Evolutionary conservation across 192 early-diverging fungal genomes (phyloP), one percentile per base, ranked within the genome.

Genomic region (Gorgonomyces haynaldii): DNA sequence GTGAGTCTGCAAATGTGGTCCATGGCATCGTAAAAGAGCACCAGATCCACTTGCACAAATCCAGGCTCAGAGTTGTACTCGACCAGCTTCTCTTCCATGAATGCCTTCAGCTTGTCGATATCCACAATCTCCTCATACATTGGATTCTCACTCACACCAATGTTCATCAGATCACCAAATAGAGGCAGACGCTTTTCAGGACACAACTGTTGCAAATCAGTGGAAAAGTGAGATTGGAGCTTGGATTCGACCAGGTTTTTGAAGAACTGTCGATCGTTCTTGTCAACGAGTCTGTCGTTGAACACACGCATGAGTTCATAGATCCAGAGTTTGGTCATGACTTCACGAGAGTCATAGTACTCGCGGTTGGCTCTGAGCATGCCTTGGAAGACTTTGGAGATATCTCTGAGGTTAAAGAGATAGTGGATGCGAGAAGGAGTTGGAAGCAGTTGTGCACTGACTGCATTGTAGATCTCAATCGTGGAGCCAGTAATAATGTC

Each of bases 341-440:
- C 52, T 22, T 76, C 72, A 3, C 60, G 40, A 12, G 74, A 69
- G 40, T 77, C 74, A 41, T 61, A 69, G 36, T 71, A 76, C 22
- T 77, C 72, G 13, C 49, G 44, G 48, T 69, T 67, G n/a, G 72
- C 64, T 15, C 71, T 53, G 30, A 76, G 47, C 4, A 78, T 37
- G 13, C 75, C 75, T 55, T 78, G 75, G 43, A 78, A 74, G 9
- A 78, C 75, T 41, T 76, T 72, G 20, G 71, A 75, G 24, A 78
- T 71, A 36, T 78, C 75, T 3, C 75, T 51, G 29, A 78, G 49
- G 49, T 78, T 78, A 62, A 78, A 78, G 8, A 73, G 49, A 40
- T 78, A 78, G 45, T 78, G 75, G 21, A 74, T 68, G 46, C 75
- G 76, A 1, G 73, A 64, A 15, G 75, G 75, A 3, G 75, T 78